A percentile compares a stretch with the other conserved stretches of the same genome.
Evolutionary conservation across 345 rosid genomes (phyloP).

Genomic region (Orychophragmus violaceus): DNA sequence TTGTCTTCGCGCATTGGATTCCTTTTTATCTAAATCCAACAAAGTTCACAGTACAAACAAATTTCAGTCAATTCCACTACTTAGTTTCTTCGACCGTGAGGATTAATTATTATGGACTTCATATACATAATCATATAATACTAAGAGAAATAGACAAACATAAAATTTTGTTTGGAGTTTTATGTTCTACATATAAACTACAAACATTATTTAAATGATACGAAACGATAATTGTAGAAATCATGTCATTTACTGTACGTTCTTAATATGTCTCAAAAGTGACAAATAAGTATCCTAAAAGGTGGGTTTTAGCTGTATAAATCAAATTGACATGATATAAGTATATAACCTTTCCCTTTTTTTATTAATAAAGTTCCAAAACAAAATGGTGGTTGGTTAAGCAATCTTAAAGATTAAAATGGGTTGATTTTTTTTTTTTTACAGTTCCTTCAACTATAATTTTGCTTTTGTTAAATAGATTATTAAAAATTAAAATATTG

Average conservation of each 20-base stretch:
- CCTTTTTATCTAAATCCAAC: not conserved
- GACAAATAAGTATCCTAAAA: constrained; percentile 16
- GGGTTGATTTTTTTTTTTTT: not conserved
- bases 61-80: not conserved
- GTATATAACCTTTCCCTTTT: not conserved
- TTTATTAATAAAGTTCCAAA: not conserved
- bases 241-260: not conserved
- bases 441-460: not conserved
- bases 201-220: not conserved
- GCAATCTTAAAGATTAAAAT: constrained; percentile 7
- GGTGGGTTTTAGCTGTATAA: constrained; percentile 17
- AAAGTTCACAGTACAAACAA: not conserved
- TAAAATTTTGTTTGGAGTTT: not conserved
- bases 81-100: not conserved
- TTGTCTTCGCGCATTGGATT: constrained; percentile 9
- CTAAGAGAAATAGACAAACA: not conserved
- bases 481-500: no score
- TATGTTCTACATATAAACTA: not conserved
- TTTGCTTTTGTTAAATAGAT: no score
- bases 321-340: constrained; percentile 5
- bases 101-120: constrained; percentile 8
- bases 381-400: constrained; percentile 14
- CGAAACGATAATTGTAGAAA: not conserved
- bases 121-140: not conserved
- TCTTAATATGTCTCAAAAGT: constrained; percentile 9